Conservation (phyloP, 2,329 filamentous ascomycete species). For the Verticillium dahliae region DNA sequence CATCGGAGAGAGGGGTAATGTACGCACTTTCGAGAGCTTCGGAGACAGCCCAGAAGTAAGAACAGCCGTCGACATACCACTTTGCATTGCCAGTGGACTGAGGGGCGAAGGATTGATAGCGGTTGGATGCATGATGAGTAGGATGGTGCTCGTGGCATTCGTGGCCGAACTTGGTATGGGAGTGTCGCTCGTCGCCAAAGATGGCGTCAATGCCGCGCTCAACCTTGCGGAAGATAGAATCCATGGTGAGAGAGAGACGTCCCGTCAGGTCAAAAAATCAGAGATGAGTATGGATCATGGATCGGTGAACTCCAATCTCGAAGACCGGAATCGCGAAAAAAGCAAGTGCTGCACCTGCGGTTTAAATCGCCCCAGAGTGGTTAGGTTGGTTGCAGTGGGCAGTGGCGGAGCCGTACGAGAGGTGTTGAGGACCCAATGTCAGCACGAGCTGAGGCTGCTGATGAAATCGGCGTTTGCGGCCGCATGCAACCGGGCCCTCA, state of each 20-base stretch:
- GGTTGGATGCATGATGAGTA: conserved; percentile 38
- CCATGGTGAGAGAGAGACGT: conserved; percentile 20
- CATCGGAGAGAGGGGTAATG: neutral
- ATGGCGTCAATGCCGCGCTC: conserved; percentile 33
- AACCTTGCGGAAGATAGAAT: conserved; percentile 35
- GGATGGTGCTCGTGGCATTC: conserved; percentile 34
- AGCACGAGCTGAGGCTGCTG: neutral
- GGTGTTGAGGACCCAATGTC: neutral
- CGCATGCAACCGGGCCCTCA: neutral
- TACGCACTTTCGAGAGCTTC: conserved; percentile 61
- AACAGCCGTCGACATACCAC: conserved; percentile 82
- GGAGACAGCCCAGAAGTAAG: conserved; percentile 81
- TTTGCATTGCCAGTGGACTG: conserved; percentile 69
- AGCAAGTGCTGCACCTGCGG: neutral
- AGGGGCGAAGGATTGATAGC: conserved; percentile 65
- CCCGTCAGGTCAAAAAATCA: neutral
- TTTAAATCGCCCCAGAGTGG: neutral
- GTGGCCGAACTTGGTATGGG: conserved; percentile 34
- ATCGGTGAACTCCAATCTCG: neutral
- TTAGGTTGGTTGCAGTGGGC: neutral
- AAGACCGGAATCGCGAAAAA: neutral
- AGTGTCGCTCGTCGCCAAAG: conserved; percentile 33
- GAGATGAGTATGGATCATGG: neutral
- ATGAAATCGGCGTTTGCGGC: neutral
- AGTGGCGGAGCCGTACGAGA: neutral